A percentile compares a stretch with the other conserved stretches of the same genome.
Conservation (phyloP, 768 basidiomycete genomes). For the Podaxis sp. region DNA sequence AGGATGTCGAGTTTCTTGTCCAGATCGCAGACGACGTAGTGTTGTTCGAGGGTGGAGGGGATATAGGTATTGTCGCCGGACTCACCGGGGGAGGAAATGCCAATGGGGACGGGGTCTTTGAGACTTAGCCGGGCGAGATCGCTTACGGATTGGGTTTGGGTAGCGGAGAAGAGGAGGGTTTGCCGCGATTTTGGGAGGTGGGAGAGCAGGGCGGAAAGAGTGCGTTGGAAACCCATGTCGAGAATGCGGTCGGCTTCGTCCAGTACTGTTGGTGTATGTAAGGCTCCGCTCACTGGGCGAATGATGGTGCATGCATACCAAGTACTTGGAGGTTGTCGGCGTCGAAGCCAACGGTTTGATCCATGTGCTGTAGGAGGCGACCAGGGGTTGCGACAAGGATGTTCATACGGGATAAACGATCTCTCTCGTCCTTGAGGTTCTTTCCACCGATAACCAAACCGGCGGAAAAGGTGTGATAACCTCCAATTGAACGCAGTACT, state of each 20-base stretch:
- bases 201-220: slow-evolving; percentile 85
- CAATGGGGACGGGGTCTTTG: slow-evolving; percentile 75
- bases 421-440: slow-evolving; percentile 89
- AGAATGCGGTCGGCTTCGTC: slow-evolving; percentile 97
- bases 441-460: slow-evolving; percentile 97
- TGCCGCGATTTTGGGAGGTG: slow-evolving; percentile 92
- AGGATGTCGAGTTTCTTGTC: slow-evolving; percentile 89
- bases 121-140: slow-evolving; percentile 91
- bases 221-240: slow-evolving; percentile 93
- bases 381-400: slow-evolving; percentile 98
- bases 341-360: slow-evolving; percentile 95
- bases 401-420: slow-evolving; percentile 90
- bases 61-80: slow-evolving; percentile 46
- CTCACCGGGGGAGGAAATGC: slow-evolving; percentile 51
- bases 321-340: slow-evolving; percentile 88
- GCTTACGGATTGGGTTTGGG: slow-evolving; percentile 86
- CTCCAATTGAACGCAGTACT: slow-evolving; percentile 90
- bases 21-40: slow-evolving; percentile 80
- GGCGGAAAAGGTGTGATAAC: slow-evolving; percentile 89
- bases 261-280: slow-evolving; percentile 55
- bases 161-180: slow-evolving; percentile 95
- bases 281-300: background rate
- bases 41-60: slow-evolving; percentile 82
- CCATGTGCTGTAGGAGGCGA: slow-evolving; percentile 94
- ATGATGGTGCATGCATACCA: slow-evolving; percentile 46